Conservation (phyloP, 1,139 yeast genomes). For the Geotrichum histeridarum region DNA sequence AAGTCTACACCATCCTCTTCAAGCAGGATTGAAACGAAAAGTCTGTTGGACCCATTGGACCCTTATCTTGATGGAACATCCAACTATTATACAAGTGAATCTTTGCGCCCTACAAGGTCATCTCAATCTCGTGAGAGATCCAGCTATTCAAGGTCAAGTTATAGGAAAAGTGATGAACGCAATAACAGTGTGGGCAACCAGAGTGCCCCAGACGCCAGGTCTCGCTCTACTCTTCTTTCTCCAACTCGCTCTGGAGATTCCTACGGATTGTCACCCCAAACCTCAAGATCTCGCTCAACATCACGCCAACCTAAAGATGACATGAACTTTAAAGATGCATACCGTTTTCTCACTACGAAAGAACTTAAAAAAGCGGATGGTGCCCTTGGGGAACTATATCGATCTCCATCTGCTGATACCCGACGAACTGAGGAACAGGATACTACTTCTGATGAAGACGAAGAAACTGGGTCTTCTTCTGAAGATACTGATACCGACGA, state of each 20-base stretch:
- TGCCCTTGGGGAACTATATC: slow-evolving; percentile 25
- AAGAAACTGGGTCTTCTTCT: slow-evolving; percentile 24
- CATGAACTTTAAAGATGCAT: slow-evolving; percentile 26
- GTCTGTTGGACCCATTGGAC: background rate
- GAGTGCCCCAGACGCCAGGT: background rate
- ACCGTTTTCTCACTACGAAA: slow-evolving; percentile 27
- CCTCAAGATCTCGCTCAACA: slow-evolving; percentile 17
- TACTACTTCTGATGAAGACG: slow-evolving; percentile 22
- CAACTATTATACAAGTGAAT: background rate
- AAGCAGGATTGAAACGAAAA: background rate
- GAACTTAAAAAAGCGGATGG: slow-evolving; percentile 29
- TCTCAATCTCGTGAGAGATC: slow-evolving; percentile 5
- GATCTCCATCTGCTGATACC: slow-evolving; percentile 19
- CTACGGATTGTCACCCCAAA: slow-evolving; percentile 16
- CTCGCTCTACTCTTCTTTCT: slow-evolving; percentile 13
- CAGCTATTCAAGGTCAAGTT: background rate
- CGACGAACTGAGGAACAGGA: slow-evolving; percentile 21
- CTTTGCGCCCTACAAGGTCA: slow-evolving; percentile 13
- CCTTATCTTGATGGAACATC: background rate
- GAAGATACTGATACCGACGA: slow-evolving; percentile 57
- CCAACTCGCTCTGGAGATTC: slow-evolving; percentile 22
- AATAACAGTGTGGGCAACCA: background rate
- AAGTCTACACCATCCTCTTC: slow-evolving; percentile 7
- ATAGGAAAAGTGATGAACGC: background rate
- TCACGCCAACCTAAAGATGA: slow-evolving; percentile 20